Evolutionary conservation across 2,329 filamentous ascomycete species (phyloP), one percentile per base, ranked within the genome.

Genomic region (Nannizzia gypsea): DNA sequence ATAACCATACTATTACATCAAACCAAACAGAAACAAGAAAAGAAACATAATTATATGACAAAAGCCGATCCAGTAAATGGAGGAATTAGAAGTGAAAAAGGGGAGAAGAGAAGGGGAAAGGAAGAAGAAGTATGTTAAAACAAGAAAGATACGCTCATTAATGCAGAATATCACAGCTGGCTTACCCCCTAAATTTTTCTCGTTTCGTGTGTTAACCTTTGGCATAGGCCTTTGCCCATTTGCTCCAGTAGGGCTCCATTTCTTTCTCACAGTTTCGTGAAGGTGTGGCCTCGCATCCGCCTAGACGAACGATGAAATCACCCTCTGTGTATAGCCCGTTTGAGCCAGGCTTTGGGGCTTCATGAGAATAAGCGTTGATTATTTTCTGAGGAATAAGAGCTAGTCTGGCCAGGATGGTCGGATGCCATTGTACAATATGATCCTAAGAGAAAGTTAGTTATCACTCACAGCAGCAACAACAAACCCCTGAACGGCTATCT

Each of bases 341-440:
- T 36, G 66, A 64, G 5, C 67, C 65, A 6, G 72, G 71, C 17
- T 66, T 69, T 3, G 64, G 63, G 4, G 74, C 75, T 57, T 76
- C 73, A 50, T 71, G 70, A 63, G 80, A 85, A 73, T 96, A 97
- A 0, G 89, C 82, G 69, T 95, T 95, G 71, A 99, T 77, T 36
- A 81, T 79, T 57, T 86, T 83, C 73, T 99, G 93, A 1, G 92
- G 90, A n/a, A 99, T 80, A 22, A 99, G 79, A 1, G 88, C 91
- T 63, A 97, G 77, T 70, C 90, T 93, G 40, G 92, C 90, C 9
- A 99, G 82, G 50, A 99, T 87, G 0, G 93, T 99, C 28, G 92
- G 90, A 71, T 99, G 93, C 95, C 93, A 99, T 78, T 96, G 92
- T 36, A 89, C 84, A 65, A 92, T 87, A 70, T 93, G 89, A 74